phyloP scores from a whole-genome alignment of 805 yeast genomes.

The Helenozyma baotianmanensis region DNA sequence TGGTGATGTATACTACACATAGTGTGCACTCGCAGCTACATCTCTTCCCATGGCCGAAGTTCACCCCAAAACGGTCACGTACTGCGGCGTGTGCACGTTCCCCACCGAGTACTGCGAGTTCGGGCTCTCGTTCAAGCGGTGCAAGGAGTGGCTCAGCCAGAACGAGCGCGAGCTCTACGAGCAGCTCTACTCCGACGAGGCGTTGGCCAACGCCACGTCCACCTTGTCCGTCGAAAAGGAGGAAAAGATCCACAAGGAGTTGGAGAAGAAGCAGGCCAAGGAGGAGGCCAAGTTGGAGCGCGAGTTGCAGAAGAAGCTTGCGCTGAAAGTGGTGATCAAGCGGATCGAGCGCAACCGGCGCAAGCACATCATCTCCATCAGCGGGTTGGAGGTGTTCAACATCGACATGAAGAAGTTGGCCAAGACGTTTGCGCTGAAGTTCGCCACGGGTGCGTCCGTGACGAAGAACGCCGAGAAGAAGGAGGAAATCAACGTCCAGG shows the following conservation, averaged over 20 bases:
- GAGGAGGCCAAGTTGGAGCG: conserved; percentile 83
- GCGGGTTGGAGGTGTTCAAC: conserved; percentile 84
- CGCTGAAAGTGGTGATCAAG: conserved; percentile 79
- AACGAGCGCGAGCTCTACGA: conserved; percentile 53
- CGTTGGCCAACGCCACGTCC: conserved; percentile 52
- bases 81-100: conserved; percentile 75
- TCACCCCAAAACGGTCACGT: conserved; percentile 40
- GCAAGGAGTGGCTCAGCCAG: conserved; percentile 76
- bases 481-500: conserved; percentile 89
- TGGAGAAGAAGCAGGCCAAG: conserved; percentile 79
- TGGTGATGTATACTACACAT: too few relatives aligned
- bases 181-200: conserved; percentile 57
- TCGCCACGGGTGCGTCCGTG: conserved; percentile 94
- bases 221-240: conserved; percentile 72
- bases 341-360: conserved; percentile 87
- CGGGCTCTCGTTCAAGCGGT: conserved; percentile 73
- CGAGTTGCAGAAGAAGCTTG: conserved; percentile 69
- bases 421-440: conserved; percentile 87
- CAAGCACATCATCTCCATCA: conserved; percentile 79
- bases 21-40: too few relatives aligned
- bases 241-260: conserved; percentile 74
- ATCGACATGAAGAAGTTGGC: conserved; percentile 87
- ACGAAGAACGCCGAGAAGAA: conserved; percentile 86
- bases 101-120: conserved; percentile 95
- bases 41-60: conserved; percentile 32